These are phyloP conservation scores for Geotrichum restrictum DNA, from an alignment of 1,139 yeast species.

Conservation along the genomic window DNA sequence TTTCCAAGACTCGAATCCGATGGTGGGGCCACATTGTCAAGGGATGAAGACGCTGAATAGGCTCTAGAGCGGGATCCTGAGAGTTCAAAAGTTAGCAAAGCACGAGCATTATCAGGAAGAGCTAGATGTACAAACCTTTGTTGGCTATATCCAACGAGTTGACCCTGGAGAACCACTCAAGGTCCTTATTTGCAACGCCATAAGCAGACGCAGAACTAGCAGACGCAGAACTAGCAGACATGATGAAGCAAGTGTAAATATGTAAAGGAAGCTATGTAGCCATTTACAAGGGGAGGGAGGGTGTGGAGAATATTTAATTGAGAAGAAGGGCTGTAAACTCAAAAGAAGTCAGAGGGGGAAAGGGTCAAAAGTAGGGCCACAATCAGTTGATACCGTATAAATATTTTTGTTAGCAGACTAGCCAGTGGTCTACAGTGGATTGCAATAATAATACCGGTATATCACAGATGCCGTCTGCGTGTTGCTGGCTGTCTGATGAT, in stretches of 20 bases:
- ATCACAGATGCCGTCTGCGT: no score
- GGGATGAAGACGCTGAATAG: constrained; percentile 23
- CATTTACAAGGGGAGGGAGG: no score
- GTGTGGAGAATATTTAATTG: no score
- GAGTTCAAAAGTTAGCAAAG: not conserved
- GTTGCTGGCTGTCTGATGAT: no score
- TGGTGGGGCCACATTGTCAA: constrained; percentile 16
- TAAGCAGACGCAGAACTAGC: not conserved
- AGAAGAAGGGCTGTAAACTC: not conserved
- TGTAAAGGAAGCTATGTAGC: no score
- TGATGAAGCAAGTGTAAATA: not conserved
- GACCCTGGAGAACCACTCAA: constrained; percentile 19
- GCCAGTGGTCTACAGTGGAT: no score
- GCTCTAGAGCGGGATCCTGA: constrained; percentile 11
- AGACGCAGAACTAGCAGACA: not conserved
- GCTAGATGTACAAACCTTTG: constrained; percentile 5
- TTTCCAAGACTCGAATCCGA: constrained; percentile 14
- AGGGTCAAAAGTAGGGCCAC: no score
- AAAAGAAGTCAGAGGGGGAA: not conserved
- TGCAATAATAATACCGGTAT: no score
- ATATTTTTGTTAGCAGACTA: no score
- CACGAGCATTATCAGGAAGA: no score
- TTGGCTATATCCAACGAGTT: constrained; percentile 11
- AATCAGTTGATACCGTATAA: no score
- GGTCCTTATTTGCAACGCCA: constrained; percentile 13